Base-by-base conservation (phyloP, 768 basidiomycete species). In the Rhodotorula graminis region DNA sequence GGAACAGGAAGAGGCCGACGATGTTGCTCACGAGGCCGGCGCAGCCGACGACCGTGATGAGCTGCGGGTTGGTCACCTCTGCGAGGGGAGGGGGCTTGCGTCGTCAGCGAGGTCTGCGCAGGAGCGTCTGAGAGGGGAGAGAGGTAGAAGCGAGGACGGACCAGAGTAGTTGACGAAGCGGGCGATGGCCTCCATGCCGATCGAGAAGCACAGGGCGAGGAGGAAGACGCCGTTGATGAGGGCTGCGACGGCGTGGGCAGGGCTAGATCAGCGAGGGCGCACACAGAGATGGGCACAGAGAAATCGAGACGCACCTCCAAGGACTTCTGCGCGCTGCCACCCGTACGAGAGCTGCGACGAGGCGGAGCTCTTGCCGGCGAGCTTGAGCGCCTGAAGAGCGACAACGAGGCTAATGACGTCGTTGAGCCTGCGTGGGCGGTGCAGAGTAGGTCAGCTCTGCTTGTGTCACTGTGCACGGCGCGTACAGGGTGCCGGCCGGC, bases 201-300 rank as follows among this genome's bases (percentile, higher is more conserved):
- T 97, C 11, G 93, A 93, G 82, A 98, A 93, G 82, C 96, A 99
- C 1, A 98, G 86, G 0, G 96, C 96, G 56, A 97, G 85, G 12
- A 99, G 86, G 84, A 98, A 98, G 67, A 98, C 93, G 64, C 96
- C 96, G 78, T 99, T 99, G 76, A 98, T 83, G 58, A 98, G 85
- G 0, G 96, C 96, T 31, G 93, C n/a, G 44, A 53, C n/a, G 37
- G 37, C 37, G 37, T 9, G 37, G 37, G 37, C n/a, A n/a, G n/a
- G n/a, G n/a, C n/a, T n/a, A n/a, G n/a, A n/a, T n/a, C n/a, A n/a
- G n/a, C n/a, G n/a, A n/a, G n/a, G n/a, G n/a, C n/a, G n/a, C n/a
- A n/a, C n/a, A n/a, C n/a, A n/a, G n/a, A 31, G 29, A 15, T 3
- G 33, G 10, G 37, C 6, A 29, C 12, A 15, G 15, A 0, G 12